Conservation (phyloP, 306 rosid genomes). For the Vigna reflexopilosa region DNA sequence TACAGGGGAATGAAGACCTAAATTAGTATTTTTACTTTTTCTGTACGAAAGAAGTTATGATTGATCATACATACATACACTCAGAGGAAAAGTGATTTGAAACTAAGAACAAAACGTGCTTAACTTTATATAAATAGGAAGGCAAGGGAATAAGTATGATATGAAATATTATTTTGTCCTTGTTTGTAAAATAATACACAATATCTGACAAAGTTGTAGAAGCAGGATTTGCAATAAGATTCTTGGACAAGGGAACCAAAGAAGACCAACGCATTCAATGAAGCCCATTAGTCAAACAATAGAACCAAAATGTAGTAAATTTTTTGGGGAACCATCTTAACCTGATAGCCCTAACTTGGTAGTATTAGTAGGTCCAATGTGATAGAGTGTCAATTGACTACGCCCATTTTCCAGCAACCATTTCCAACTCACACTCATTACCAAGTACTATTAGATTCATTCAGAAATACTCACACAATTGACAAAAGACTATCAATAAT, state of each 20-base stretch:
- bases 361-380: conserved; percentile 48
- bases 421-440: conserved; percentile 52
- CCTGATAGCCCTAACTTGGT: not conserved
- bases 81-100: not conserved
- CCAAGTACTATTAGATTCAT: conserved; percentile 16
- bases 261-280: conserved; percentile 40
- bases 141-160: not conserved
- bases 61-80: no score
- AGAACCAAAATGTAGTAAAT: conserved; percentile 33
- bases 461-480: not conserved
- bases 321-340: conserved; percentile 19
- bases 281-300: conserved; percentile 46
- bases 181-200: conserved; percentile 38
- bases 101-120: conserved; percentile 5
- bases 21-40: no score
- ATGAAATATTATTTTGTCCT: conserved; percentile 32
- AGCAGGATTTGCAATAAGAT: conserved; percentile 49
- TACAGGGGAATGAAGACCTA: no score
- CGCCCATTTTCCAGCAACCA: conserved; percentile 46
- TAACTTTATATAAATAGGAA: conserved; percentile 8
- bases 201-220: conserved; percentile 50
- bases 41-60: no score
- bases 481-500: no score
- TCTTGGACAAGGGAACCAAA: conserved; percentile 50
- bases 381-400: conserved; percentile 62